A percentile compares a stretch with the other conserved stretches of the same genome.
Evolutionary conservation across 495 filamentous ascomycete genomes (phyloP).

Genomic region (Aspergillus nidulans): DNA sequence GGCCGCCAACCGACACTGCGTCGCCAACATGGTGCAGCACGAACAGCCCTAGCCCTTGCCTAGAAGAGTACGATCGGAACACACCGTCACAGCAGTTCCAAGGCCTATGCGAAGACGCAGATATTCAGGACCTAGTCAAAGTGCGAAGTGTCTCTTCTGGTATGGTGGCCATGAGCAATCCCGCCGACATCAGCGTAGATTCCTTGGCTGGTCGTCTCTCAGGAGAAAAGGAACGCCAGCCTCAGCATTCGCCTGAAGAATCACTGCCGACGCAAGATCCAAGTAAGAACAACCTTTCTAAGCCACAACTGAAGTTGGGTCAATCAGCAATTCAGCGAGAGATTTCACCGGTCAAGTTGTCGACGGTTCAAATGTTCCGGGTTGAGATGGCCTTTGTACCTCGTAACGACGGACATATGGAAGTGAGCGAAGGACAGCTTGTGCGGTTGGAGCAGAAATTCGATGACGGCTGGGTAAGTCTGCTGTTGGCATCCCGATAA

Average conservation of each 20-base stretch:
- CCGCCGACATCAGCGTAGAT: neutral
- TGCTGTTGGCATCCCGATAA: neutral
- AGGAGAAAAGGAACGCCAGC: neutral
- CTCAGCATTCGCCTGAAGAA: neutral
- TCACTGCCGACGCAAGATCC: no score
- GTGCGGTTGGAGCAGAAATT: neutral
- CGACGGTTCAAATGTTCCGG: neutral
- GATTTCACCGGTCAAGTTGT: neutral
- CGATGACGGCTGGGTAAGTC: slow-evolving; percentile 1
- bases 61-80: no score
- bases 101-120: neutral
- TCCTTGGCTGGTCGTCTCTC: neutral
- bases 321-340: neutral
- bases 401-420: neutral
- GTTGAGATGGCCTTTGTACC: neutral
- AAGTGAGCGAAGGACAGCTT: neutral
- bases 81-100: neutral
- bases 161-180: neutral
- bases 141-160: neutral
- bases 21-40: neutral
- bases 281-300: no score
- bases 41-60: no score
- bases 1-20: neutral
- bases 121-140: neutral
- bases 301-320: neutral